Percentiles rank a stretch among this genome's conserved stretches.
Conservation (phyloP, 139 green algal genomes). For the Chlorella sp. region DNA sequence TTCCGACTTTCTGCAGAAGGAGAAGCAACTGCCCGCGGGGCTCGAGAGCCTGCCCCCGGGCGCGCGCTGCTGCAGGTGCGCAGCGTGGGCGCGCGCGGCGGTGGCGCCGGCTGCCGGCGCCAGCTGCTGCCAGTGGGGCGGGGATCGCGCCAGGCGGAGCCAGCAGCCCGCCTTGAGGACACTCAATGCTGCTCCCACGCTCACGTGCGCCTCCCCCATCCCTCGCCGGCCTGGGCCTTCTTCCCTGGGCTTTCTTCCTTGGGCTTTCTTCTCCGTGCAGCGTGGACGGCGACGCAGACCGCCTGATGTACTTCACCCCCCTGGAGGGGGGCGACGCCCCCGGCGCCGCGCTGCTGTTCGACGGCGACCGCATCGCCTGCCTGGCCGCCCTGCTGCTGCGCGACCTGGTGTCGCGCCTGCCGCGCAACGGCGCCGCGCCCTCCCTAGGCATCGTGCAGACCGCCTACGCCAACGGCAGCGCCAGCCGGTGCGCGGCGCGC, state of each 20-base stretch:
- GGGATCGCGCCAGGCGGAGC: no score
- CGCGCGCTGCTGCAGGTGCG: conserved; percentile 20
- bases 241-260: no score
- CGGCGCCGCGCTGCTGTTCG: conserved; percentile 66
- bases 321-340: conserved; percentile 12
- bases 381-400: conserved; percentile 74
- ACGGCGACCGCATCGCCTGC: conserved; percentile 94
- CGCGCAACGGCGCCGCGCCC: conserved; percentile 1
- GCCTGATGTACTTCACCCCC: conserved; percentile 91
- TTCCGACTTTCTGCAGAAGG: conserved; percentile 96
- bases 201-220: no score
- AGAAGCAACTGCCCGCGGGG: conserved; percentile 55
- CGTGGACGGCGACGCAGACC: conserved; percentile 96
- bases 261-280: no score
- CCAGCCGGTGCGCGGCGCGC: no score
- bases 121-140: no score
- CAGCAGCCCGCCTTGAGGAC: no score
- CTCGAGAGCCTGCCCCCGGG: conserved; percentile 41
- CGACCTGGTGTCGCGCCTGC: conserved; percentile 61
- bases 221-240: no score
- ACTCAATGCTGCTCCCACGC: no score
- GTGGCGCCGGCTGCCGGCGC: no score
- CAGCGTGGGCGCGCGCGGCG: no score
- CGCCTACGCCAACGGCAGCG: conserved; percentile 96
- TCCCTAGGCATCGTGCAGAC: conserved; percentile 95